Evolutionary conservation across 2,329 filamentous ascomycete species (phyloP).

Genomic region (Metarhizium humberi): DNA sequence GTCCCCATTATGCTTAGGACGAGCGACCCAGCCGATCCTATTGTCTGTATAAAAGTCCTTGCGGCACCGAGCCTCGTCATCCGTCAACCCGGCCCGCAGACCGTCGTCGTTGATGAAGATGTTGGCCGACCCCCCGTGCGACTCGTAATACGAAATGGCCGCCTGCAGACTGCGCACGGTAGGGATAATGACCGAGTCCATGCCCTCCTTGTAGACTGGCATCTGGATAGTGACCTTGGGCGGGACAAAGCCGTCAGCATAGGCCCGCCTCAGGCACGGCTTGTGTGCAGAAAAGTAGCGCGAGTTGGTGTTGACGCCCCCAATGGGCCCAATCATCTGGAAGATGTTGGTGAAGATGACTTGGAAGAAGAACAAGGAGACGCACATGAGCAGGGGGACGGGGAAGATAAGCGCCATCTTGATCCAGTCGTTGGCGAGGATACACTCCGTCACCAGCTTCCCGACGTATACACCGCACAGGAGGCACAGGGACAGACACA

Average conservation of each 20-base stretch:
- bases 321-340: constrained; percentile 40
- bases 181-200: constrained; percentile 35
- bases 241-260: constrained; percentile 21
- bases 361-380: constrained; percentile 33
- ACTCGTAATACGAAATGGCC: constrained; percentile 40
- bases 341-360: constrained; percentile 28
- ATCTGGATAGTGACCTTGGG: constrained; percentile 25
- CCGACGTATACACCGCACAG: constrained; percentile 27
- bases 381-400: constrained; percentile 26
- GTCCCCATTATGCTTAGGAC: constrained; percentile 36
- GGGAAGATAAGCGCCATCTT: constrained; percentile 25
- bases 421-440: constrained; percentile 27
- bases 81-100: constrained; percentile 40
- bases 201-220: constrained; percentile 33
- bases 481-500: constrained; percentile 27
- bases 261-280: constrained; percentile 22
- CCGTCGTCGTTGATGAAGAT: constrained; percentile 58
- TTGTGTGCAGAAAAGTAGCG: constrained; percentile 32
- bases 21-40: constrained; percentile 36
- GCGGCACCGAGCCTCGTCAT: constrained; percentile 28
- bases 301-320: constrained; percentile 32
- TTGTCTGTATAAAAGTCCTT: constrained; percentile 41
- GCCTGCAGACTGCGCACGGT: constrained; percentile 38
- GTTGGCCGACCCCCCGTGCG: constrained; percentile 32
- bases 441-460: constrained; percentile 28